Percentiles rank a stretch among this genome's conserved stretches.
Conservation (phyloP, 331 rosid genomes). For the Stylosanthes scabra region DNA sequence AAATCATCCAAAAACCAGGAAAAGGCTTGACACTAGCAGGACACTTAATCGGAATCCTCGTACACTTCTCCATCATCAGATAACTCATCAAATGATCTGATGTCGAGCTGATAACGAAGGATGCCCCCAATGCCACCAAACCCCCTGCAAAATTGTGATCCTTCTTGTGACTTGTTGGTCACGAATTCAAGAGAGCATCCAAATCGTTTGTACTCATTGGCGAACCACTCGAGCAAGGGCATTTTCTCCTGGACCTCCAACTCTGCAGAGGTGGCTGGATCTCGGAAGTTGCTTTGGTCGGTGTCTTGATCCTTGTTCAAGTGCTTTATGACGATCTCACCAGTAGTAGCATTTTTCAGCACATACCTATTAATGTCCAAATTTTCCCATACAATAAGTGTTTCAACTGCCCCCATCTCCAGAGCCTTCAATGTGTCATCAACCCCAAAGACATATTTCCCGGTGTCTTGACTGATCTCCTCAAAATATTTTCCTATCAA, state of each 20-base stretch:
- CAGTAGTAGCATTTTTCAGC: conserved; percentile 56
- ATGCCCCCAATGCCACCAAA: conserved; percentile 80
- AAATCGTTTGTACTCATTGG: conserved; percentile 65
- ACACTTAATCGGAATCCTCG: conserved; percentile 54
- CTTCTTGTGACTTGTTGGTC: conserved; percentile 81
- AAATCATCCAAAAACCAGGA: conserved; percentile 28
- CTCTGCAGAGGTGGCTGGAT: conserved; percentile 48
- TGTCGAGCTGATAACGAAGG: conserved; percentile 78
- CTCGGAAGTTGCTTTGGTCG: conserved; percentile 63
- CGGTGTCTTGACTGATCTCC: conserved; percentile 79
- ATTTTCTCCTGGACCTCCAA: conserved; percentile 72
- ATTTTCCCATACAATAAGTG: conserved; percentile 71
- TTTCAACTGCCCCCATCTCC: conserved; percentile 82
- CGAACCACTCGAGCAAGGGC: conserved; percentile 78
- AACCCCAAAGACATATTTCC: conserved; percentile 73
- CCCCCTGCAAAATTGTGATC: conserved; percentile 80
- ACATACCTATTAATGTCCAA: conserved; percentile 65
- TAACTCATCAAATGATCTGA: conserved; percentile 68
- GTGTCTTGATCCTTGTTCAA: conserved; percentile 64
- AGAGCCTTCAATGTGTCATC: conserved; percentile 74
- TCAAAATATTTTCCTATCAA: conserved; percentile 71
- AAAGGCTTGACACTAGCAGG: conserved; percentile 14
- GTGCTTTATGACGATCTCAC: conserved; percentile 63
- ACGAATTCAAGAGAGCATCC: conserved; percentile 73
- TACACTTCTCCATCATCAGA: conserved; percentile 63